Evolutionary conservation across 2,329 filamentous ascomycete species (phyloP).

Genomic region (Penicillium sp.): DNA sequence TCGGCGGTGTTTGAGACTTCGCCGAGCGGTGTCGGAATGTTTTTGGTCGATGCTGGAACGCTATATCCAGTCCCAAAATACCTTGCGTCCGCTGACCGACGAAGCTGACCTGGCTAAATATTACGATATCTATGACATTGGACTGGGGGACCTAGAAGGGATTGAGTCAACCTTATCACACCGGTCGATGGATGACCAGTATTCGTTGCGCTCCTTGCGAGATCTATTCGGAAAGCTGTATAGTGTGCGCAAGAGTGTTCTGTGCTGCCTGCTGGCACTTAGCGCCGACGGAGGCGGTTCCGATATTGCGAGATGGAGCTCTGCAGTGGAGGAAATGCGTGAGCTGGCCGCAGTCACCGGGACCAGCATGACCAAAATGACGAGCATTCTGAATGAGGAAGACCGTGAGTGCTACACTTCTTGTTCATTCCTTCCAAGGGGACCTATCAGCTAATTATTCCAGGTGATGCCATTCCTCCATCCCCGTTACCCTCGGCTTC

Average conservation of each 20-base stretch:
- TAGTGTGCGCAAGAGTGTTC: constrained; percentile 74
- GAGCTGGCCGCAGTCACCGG: constrained; percentile 61
- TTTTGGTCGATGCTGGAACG: constrained; percentile 68
- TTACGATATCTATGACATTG: constrained; percentile 83
- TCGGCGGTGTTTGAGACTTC: constrained; percentile 74
- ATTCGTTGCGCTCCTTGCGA: constrained; percentile 77
- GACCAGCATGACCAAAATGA: constrained; percentile 63
- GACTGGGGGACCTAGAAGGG: constrained; percentile 67
- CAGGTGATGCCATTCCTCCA: constrained; percentile 47
- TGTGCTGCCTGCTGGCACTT: constrained; percentile 85
- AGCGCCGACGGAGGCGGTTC: constrained; percentile 74
- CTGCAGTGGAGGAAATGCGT: constrained; percentile 71
- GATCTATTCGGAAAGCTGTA: constrained; percentile 77
- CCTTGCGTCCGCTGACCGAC: constrained; percentile 70
- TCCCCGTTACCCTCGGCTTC: constrained; percentile 63
- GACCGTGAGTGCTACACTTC: constrained; percentile 59
- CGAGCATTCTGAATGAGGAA: constrained; percentile 70
- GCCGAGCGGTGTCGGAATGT: constrained; percentile 68
- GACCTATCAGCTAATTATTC: constrained; percentile 15
- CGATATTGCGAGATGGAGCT: constrained; percentile 75
- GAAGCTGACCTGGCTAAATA: constrained; percentile 85
- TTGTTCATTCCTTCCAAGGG: not conserved
- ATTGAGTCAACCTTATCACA: constrained; percentile 64
- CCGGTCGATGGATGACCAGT: constrained; percentile 68
- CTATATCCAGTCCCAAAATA: constrained; percentile 67